Base-by-base conservation (phyloP, 129 eudicot species). In the Chrysanthemum seticuspe region DNA sequence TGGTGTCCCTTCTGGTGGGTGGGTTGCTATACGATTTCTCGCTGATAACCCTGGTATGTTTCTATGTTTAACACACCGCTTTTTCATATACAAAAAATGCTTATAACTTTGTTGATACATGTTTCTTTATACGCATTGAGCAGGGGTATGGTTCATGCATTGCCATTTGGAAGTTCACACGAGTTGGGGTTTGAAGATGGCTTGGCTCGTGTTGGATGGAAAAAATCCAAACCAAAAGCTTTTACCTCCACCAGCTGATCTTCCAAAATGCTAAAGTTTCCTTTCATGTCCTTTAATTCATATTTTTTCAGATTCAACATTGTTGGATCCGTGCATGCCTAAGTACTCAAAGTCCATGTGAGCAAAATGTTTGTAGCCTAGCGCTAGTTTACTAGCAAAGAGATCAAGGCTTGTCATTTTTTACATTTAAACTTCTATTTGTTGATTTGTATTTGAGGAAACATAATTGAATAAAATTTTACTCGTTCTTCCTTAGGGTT, bases 181-280 rank as follows among this genome's bases (percentile, higher is more conserved):
- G 7, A 83, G 87, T 29, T 79, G 87, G 87, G 87, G 83, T 11
- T 66, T 83, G 72, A 83, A 69, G 76, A 83, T 78, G 86, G 83
- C 80, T n/a, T 83, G 86, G 86, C 47, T 83, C 8, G 86, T 83
- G 4, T 48, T 70, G 72, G 86, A 83, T 51, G 86, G 86, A 5
- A 63, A 72, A 6, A 69, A 52, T 59, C 71, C 78, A 45, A 70
- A 68, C 54, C 83, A 83, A 59, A 83, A 78, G 54, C 45, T 83
- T 15, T 78, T 74, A 27, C 86, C 86, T n/a, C 86, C 86, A 15
- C 86, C 86, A 0, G 58, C 83, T 2, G 86, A 83, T 78, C 83
- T 83, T 64, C 86, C 86, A 12, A 65, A 68, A 16, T 83, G 86
- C 59, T 83, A 60, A 4, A 29, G 0, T 29, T 29, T 29, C 0